Evolutionary conservation across 1,284 basidiomycete genomes (phyloP).

Genomic region (Anthracocystis panici-leucophaei): DNA sequence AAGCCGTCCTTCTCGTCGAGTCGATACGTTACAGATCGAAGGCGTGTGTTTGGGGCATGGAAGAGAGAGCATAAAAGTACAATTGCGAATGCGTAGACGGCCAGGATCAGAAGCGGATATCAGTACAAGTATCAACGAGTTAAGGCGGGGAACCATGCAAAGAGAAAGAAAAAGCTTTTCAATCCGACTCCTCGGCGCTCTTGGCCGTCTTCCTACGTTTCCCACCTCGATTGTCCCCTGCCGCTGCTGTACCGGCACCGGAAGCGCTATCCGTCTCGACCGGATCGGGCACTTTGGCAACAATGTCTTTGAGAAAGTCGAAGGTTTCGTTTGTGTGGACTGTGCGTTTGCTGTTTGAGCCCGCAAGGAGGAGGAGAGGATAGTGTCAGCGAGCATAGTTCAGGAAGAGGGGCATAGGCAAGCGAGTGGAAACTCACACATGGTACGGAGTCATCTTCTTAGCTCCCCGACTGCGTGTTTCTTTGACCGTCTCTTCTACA

Average conservation of each 20-base stretch:
- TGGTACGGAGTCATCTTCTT: slow-evolving; percentile 95
- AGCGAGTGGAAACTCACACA: slow-evolving; percentile 76
- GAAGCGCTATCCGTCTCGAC: slow-evolving; percentile 70
- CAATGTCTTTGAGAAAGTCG: slow-evolving; percentile 95
- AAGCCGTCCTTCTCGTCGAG: too few relatives aligned
- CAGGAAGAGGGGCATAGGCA: too few relatives aligned
- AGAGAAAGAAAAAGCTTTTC: background rate
- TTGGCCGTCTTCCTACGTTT: slow-evolving; percentile 55
- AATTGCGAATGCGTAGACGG: slow-evolving; percentile 12
- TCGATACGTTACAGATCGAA: too few relatives aligned
- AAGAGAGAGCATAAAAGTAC: slow-evolving; percentile 13
- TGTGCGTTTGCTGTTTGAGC: slow-evolving; percentile 83
- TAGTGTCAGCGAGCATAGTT: background rate
- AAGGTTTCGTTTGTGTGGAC: slow-evolving; percentile 88
- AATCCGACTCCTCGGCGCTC: slow-evolving; percentile 39
- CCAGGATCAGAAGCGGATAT: background rate
- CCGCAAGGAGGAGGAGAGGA: background rate
- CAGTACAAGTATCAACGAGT: too few relatives aligned
- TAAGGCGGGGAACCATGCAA: background rate
- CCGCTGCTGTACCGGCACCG: background rate
- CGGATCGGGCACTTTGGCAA: slow-evolving; percentile 89
- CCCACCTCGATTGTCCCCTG: slow-evolving; percentile 43
- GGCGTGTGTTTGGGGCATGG: too few relatives aligned
- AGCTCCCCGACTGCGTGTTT: slow-evolving; percentile 82
- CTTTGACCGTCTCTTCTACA: slow-evolving; percentile 84